These are phyloP conservation scores for Penicillium sp. DNA, from an alignment of 2,329 filamentous ascomycete species.

Conservation along the genomic window DNA sequence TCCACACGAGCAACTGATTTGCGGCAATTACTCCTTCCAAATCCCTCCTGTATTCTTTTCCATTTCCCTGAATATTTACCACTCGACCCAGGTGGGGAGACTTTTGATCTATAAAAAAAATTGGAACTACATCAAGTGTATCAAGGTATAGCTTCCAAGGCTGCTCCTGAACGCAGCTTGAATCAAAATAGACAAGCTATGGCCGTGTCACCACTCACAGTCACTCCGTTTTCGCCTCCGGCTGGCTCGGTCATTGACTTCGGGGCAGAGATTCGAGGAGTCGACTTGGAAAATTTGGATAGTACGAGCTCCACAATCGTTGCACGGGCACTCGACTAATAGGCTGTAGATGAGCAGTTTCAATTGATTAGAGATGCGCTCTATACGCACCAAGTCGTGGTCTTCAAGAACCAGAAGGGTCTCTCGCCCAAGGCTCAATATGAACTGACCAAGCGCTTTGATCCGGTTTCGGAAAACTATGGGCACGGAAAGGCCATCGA, in stretches of 20 bases:
- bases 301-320: conserved; percentile 47
- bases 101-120: neutral
- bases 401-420: conserved; percentile 68
- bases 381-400: conserved; percentile 68
- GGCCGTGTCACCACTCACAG: conserved; percentile 17
- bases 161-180: neutral
- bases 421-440: conserved; percentile 71
- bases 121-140: neutral
- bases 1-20: neutral
- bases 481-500: conserved; percentile 77
- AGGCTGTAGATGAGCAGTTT: conserved; percentile 61
- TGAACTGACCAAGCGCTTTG: conserved; percentile 72
- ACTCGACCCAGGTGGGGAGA: too few relatives aligned
- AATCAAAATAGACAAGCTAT: conserved; percentile 1
- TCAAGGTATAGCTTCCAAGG: too few relatives aligned
- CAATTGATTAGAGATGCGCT: conserved; percentile 63
- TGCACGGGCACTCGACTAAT: conserved; percentile 7
- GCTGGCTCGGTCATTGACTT: conserved; percentile 53
- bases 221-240: conserved; percentile 26
- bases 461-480: conserved; percentile 65
- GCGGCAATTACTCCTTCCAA: neutral
- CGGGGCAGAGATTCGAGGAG: conserved; percentile 60
- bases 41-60: neutral
- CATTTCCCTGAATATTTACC: neutral
- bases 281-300: conserved; percentile 63